Base-by-base conservation (phyloP, 495 filamentous ascomycete species). In the Lasiosphaeria ovina region DNA sequence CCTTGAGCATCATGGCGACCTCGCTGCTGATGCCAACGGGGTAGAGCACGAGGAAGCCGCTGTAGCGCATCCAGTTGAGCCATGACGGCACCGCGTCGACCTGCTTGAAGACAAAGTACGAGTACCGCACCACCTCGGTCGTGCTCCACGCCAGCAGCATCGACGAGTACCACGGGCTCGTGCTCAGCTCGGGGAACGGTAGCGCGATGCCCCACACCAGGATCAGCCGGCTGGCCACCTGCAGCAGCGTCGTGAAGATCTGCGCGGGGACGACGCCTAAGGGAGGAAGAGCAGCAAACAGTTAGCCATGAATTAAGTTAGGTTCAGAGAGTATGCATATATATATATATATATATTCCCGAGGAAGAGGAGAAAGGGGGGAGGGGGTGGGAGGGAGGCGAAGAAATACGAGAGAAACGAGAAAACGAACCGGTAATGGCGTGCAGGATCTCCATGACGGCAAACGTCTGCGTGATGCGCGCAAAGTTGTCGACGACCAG, bases 1-100 rank as follows among this genome's bases (percentile, higher is more conserved):
- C 85, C 64, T 74, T 73, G 60, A 83, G 85, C 44, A 97, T 86
- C 66, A 97, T 81, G 66, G 81, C 85, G 47, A 86, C 87, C 81
- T 98, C 94, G 72, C 89, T 92, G 11, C 79, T 78, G 61, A 97
- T 96, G 10, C 94, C 94, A 54, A 97, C 66, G 3, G 95, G 94
- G 69, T 98, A 98, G 17, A 98, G 82, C 31, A 97, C 75, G 68
- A 88, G 90, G 77, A 98, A 98, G 6, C 88, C 88, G 74, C 95
- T 96, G 70, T 98, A 98, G 71, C 91, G 79, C 77, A 95, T 77
- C 93, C 93, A 97, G 59, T 83, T 83, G 72, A 93, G 81, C 70
- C 75, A 81, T 0, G 56, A 68, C 0, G 92, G 92, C 59, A 76
- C 72, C 16, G 55, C 59, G 52, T 75, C 84, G 50, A 77, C 74